A percentile compares a stretch with the other conserved stretches of the same genome.
phyloP scores from a whole-genome alignment of 257 asterid genomes.

The Asclepias syriaca region DNA sequence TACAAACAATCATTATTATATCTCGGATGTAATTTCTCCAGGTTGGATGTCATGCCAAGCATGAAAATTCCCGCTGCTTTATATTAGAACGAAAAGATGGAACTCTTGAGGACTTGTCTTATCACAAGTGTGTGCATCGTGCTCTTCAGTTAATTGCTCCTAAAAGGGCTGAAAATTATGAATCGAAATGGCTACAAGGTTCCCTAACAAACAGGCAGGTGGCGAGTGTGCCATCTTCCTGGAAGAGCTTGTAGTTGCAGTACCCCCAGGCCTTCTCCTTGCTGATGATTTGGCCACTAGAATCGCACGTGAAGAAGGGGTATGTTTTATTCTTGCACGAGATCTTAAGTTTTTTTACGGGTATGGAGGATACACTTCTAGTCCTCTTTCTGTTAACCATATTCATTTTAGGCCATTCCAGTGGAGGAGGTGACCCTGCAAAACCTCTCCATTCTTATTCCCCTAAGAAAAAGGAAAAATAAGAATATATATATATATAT shows the following conservation, averaged over 20 bases:
- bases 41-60: conserved; percentile 69
- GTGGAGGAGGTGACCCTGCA: no score
- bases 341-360: not conserved
- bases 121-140: conserved; percentile 59
- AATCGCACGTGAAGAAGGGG: not conserved
- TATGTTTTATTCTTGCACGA: not conserved
- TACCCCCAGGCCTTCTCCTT: not conserved
- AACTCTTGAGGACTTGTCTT: conserved; percentile 82
- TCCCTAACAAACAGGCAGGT: not conserved
- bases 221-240: conserved; percentile 6
- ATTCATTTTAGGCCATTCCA: not conserved
- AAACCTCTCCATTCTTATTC: no score
- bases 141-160: conserved; percentile 58
- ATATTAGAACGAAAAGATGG: conserved; percentile 66
- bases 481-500: no score
- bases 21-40: conserved; percentile 24
- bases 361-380: not conserved
- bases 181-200: conserved; percentile 31
- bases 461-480: no score
- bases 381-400: not conserved
- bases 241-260: conserved; percentile 1
- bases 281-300: not conserved
- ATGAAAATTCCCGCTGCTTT: conserved; percentile 65
- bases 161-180: conserved; percentile 33
- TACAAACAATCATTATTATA: not conserved